Evolutionary conservation across 306 rosid species (phyloP), one percentile per base, ranked within the genome.

Genomic region (Canavalia ensiformis): DNA sequence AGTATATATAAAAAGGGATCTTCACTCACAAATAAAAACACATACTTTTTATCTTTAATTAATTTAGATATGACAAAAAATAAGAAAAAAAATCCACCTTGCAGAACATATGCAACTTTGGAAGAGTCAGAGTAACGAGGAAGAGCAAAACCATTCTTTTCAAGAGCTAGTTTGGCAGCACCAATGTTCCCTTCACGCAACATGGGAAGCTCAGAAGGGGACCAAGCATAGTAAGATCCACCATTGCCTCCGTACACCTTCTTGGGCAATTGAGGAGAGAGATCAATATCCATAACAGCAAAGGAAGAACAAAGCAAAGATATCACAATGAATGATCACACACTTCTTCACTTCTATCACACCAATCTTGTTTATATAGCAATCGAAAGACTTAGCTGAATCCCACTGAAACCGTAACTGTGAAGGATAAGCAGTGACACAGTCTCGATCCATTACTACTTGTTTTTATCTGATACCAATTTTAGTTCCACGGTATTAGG

Each of bases 181-280:
- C 92, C 98, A 56, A 94, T 94, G 87, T 94, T 94, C 0, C 97
- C 98, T 57, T 90, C 55, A 3, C 78, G 81, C 5, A 94, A 84
- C 97, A 94, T 91, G 54, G 95, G 95, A 66, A 94, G 97, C 73
- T 94, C 97, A 4, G 91, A 81, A 0, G 98, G 95, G 10, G 89
- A 85, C 98, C 98, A 94, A 0, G 92, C 77, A 56, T 84, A 79
- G 76, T 91, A 94, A 0, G 95, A 83, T 0, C 98, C 98, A 18
- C 97, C 98, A 77, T 88, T 73, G 28, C 85, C 84, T 3, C 87
- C 95, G 72, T 85, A 84, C 12, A 90, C 83, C 86, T 88, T 88
- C 88, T 87, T 91, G 4, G 98, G 63, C 87, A 91, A 84, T 84
- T 83, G 84, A 5, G 98, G 97, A 63, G 94, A 69, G 52, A 94